Evolutionary conservation across 176 grass and related monocot species (phyloP).

Genomic region (Lolium perenne): DNA sequence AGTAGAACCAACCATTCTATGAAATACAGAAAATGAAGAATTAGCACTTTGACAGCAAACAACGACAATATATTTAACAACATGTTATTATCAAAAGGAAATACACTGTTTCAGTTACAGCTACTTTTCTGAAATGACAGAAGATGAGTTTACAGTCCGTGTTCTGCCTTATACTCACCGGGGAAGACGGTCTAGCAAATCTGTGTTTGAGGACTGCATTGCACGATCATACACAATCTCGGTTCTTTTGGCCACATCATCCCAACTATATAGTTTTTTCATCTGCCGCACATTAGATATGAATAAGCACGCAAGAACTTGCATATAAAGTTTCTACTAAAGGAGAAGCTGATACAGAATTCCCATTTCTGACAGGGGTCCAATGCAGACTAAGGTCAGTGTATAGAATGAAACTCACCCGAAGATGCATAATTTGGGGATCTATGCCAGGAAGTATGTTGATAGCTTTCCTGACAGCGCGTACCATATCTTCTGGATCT

Average conservation of each 20-base stretch:
- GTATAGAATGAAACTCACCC: constrained; percentile 51
- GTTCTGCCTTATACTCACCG: constrained; percentile 47
- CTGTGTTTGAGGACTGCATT: constrained; percentile 58
- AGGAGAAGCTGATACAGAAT: neutral
- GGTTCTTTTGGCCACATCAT: constrained; percentile 93
- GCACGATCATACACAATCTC: constrained; percentile 81
- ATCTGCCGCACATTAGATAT: constrained; percentile 58
- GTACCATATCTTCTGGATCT: constrained; percentile 81
- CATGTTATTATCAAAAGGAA: neutral
- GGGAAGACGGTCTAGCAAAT: constrained; percentile 69
- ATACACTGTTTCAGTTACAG: neutral
- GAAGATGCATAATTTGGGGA: constrained; percentile 82
- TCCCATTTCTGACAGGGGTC: neutral
- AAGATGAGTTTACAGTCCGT: neutral
- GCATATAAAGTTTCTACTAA: neutral
- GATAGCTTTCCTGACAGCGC: constrained; percentile 83
- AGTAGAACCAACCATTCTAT: constrained; percentile 6
- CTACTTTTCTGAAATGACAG: constrained; percentile 35
- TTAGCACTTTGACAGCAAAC: neutral
- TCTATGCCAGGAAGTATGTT: constrained; percentile 81
- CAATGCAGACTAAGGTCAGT: neutral
- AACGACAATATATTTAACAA: neutral
- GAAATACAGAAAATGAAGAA: neutral
- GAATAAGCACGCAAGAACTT: constrained; percentile 23
- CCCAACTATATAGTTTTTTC: constrained; percentile 91